phyloP scores from a whole-genome alignment of 257 asterid genomes.

The Forsythia viridissima region DNA sequence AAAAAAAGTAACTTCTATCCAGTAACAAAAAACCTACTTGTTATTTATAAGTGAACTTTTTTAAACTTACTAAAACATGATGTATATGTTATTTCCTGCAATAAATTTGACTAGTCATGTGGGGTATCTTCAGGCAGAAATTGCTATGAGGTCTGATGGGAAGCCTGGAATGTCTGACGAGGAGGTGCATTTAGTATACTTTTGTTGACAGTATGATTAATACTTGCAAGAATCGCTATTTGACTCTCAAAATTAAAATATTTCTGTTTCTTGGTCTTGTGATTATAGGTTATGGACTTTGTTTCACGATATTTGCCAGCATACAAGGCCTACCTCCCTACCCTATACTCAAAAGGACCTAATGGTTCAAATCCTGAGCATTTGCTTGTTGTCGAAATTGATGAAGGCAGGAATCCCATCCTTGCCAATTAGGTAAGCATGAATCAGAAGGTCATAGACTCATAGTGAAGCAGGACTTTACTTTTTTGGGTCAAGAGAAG shows the following conservation, averaged over 20 bases:
- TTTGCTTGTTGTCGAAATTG: slow-evolving; percentile 68
- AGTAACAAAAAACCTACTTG: background rate
- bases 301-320: slow-evolving; percentile 95
- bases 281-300: slow-evolving; percentile 74
- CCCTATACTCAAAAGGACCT: slow-evolving; percentile 95
- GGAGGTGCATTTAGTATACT: slow-evolving; percentile 51
- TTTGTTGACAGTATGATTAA: background rate
- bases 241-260: background rate
- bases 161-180: slow-evolving; percentile 83
- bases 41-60: background rate
- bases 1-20: background rate
- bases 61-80: background rate
- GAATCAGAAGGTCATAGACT: background rate
- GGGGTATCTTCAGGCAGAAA: slow-evolving; percentile 70
- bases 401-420: slow-evolving; percentile 93
- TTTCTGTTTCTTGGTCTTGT: slow-evolving; percentile 3
- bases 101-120: slow-evolving; percentile 16
- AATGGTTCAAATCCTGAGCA: slow-evolving; percentile 76
- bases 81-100: background rate
- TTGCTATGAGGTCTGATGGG: slow-evolving; percentile 90
- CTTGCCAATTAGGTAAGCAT: slow-evolving; percentile 52
- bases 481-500: background rate
- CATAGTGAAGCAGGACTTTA: slow-evolving; percentile 6
- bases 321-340: slow-evolving; percentile 93
- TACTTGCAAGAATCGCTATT: background rate